phyloP scores from a whole-genome alignment of 495 filamentous ascomycete genomes.

The Xylaria scruposa region DNA sequence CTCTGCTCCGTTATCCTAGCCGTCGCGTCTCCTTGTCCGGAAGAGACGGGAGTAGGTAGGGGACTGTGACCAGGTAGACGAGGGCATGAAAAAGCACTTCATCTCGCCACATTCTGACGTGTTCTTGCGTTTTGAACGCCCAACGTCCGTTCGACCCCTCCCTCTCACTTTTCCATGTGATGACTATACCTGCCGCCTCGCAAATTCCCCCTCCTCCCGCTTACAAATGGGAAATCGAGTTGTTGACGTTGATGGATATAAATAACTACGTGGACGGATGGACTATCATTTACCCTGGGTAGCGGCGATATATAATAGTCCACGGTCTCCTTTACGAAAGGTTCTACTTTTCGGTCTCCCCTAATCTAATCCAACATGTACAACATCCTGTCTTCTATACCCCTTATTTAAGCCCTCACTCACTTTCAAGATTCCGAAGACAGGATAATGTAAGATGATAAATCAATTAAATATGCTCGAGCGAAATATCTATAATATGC shows the following conservation, averaged over 20 bases:
- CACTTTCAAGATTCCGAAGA: background rate
- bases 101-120: constrained; percentile 22
- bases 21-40: background rate
- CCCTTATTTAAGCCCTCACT: background rate
- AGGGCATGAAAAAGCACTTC: constrained; percentile 14
- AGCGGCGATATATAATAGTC: background rate
- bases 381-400: background rate
- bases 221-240: background rate
- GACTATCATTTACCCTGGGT: background rate
- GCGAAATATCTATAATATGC: constrained; percentile 8
- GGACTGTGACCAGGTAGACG: background rate
- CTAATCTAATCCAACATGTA: background rate
- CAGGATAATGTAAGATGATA: background rate
- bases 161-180: background rate
- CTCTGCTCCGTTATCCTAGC: background rate
- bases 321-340: background rate
- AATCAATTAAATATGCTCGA: background rate
- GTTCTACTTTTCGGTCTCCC: background rate
- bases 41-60: constrained; percentile 4
- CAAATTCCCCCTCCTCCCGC: background rate
- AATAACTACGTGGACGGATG: background rate
- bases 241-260: background rate
- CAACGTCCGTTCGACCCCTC: background rate
- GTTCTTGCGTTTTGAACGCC: background rate
- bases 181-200: background rate